Base-by-base conservation (phyloP, 768 basidiomycete genomes). In the Naematelia aurantialba region DNA sequence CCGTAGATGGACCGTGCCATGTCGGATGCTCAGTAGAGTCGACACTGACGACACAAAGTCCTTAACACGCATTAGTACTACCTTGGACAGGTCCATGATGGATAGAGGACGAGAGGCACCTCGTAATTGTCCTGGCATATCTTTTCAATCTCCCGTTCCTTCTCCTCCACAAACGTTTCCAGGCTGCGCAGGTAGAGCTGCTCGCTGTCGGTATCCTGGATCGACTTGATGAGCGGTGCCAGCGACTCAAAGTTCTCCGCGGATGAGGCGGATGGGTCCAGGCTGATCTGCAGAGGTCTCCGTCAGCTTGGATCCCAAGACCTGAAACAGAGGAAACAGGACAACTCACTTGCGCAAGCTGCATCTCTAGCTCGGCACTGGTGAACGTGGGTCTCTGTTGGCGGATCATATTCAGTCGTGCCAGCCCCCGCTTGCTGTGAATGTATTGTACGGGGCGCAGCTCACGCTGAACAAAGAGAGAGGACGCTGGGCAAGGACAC, bases 1-100 rank as follows among this genome's bases (percentile, higher is more conserved):
- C 70, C 89, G 87, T 69, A 99, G 85, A 77, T 87, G 91, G 66
- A 88, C 89, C 34, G 96, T 98, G 72, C 96, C 97, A 19, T 92
- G 91, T 76, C 97, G 88, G 75, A 99, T 91, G 48, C 88, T 87
- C 78, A 97, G 88, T 62, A 99, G 82, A 2, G 92, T 97, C n/a
- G 91, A 91, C 14, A 97, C 92, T 19, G 93, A 96, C 26, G 88
- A 87, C 30, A 97, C 92, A 69, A 99, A 99, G 78, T 98, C 94
- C 78, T 93, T 52, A 17, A 39, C 8, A 13, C 2, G 13, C 39
- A 26, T 27, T 11, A 31, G 45, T 1, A 48, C 19, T 21, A 26
- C 8, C 8, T 47, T 13, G 14, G 27, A 30, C 26, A 44, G 22
- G 27, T 27, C 25, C 30, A 31, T 2, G 4, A 24, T n/a, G 21